Percentiles rank a stretch among this genome's conserved stretches.
Conservation (phyloP, 2,329 filamentous ascomycete genomes). For the Aureobasidium sp. region DNA sequence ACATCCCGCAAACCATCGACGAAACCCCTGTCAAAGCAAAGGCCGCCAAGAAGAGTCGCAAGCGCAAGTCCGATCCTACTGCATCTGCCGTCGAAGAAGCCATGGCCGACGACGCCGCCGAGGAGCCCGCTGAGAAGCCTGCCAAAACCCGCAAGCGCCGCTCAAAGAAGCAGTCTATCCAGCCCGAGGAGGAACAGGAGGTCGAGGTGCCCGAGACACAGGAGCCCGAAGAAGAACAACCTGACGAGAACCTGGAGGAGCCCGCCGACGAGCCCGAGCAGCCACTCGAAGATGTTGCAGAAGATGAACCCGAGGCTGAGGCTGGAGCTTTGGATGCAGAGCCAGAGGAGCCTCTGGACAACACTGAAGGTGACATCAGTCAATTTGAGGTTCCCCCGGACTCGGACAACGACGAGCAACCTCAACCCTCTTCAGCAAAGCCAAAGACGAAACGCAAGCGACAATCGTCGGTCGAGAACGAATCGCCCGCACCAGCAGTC, state of each 20-base stretch:
- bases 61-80: neutral
- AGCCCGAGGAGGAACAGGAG: neutral
- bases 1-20: conserved; percentile 5
- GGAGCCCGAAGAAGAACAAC: neutral
- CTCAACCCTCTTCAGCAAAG: conserved; percentile 3
- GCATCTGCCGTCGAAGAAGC: neutral
- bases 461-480: neutral
- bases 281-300: neutral
- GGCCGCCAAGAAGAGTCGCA: neutral
- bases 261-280: neutral
- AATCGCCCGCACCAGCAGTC: neutral
- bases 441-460: conserved; percentile 11
- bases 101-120: neutral
- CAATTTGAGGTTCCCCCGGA: conserved; percentile 5
- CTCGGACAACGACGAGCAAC: neutral
- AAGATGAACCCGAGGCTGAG: conserved; percentile 8
- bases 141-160: neutral
- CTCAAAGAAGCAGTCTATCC: neutral
- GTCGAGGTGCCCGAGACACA: conserved; percentile 12
- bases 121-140: neutral
- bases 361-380: neutral
- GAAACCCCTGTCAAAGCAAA: conserved; percentile 3
- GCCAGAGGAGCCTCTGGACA: neutral
- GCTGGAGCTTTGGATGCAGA: neutral
- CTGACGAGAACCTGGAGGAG: neutral